Evolutionary conservation across 768 basidiomycete species (phyloP).

Genomic region (Mycena pura): DNA sequence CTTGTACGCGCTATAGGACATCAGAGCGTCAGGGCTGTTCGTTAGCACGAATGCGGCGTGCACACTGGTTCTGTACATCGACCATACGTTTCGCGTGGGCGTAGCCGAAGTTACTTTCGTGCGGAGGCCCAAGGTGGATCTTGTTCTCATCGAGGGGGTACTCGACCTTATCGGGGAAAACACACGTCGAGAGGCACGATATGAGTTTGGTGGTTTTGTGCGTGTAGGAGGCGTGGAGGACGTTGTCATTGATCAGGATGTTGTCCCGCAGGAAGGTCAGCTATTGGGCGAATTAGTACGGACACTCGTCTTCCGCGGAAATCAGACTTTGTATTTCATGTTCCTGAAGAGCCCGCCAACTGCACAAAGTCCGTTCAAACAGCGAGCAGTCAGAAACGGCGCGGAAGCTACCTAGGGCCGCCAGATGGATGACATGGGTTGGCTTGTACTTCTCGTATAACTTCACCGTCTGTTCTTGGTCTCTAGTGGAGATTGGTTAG

Average conservation of each 20-base stretch:
- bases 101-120: constrained; percentile 95
- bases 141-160: constrained; percentile 94
- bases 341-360: constrained; percentile 96
- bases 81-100: constrained; percentile 96
- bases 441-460: constrained; percentile 93
- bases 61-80: constrained; percentile 93
- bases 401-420: constrained; percentile 13
- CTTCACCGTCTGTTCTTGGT: constrained; percentile 59
- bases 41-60: background rate
- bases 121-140: constrained; percentile 91
- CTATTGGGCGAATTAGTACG: constrained; percentile 42
- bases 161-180: constrained; percentile 94
- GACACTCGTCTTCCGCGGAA: background rate
- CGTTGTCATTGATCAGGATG: constrained; percentile 93
- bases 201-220: constrained; percentile 78
- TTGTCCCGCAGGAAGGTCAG: constrained; percentile 95
- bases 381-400: background rate
- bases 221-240: constrained; percentile 78
- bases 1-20: constrained; percentile 81
- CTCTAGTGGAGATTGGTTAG: constrained; percentile 5
- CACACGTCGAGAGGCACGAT: constrained; percentile 96
- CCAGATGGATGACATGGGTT: constrained; percentile 96
- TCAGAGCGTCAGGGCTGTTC: background rate
- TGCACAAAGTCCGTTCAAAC: constrained; percentile 35
- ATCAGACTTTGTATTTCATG: constrained; percentile 86